Evolutionary conservation across 257 asterid genomes (phyloP), one percentile per base, ranked within the genome.

Genomic region (Voacanga thouarsii): DNA sequence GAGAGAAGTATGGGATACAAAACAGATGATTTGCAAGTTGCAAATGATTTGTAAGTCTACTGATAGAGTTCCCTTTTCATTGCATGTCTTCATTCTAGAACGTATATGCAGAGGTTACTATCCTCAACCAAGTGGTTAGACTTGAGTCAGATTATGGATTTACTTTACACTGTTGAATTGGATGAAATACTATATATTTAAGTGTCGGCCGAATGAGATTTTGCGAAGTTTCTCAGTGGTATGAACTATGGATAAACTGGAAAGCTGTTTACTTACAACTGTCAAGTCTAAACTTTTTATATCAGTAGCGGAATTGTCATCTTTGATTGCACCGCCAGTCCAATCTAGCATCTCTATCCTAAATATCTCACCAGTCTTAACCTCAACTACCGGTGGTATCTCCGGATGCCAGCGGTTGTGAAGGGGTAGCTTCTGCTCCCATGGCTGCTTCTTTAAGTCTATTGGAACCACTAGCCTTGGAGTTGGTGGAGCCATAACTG

Each of bases 401-500:
- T 85, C 83, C 18, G 89, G 89, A 71, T 85, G 91, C 89, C 91
- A 87, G 5, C 89, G 83, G 76, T 87, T 87, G 61, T 87, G 89
- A 49, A 85, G 82, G 49, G 86, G 86, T 43, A 74, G 74, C 33
- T 39, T 79, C 78, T 87, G 90, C 74, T 83, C 85, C 83, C 81
- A 63, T 65, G 90, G 83, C 75, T 83, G 83, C 81, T 85, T 85
- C 79, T 75, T 85, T 68, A 78, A 64, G 78, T 87, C 90, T 78
- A 85, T 55, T 33, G 88, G 79, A 69, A 84, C 80, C 21, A 89
- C 77, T 60, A 78, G 78, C 80, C 75, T 90, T 85, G 93, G 92
- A 77, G 93, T 90, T 78, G 86, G 84, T 85, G 95, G 96, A 76
- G 87, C 94, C 96, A 94, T 92, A 47, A 12, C 41, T 74, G 66